Evolutionary conservation across 208 protist species (phyloP).

Genomic region (Vickermania spadyakhi): DNA sequence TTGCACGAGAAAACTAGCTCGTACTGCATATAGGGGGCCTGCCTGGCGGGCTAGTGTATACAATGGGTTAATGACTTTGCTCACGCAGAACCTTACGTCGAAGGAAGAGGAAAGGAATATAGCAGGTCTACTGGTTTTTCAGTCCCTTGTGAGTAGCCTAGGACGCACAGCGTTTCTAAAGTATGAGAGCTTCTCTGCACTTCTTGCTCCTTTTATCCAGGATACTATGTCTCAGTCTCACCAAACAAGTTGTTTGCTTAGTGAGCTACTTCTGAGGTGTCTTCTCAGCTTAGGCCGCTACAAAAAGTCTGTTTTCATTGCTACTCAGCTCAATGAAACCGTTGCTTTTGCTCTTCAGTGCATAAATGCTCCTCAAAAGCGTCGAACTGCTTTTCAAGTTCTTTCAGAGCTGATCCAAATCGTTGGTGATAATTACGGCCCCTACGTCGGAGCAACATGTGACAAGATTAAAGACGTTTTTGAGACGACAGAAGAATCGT

Average conservation of each 20-base stretch:
- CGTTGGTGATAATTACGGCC: constrained; percentile 47
- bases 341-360: constrained; percentile 67
- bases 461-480: constrained; percentile 34
- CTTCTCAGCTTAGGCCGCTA: constrained; percentile 70
- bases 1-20: constrained; percentile 54
- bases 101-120: constrained; percentile 48
- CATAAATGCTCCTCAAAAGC: constrained; percentile 33
- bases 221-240: constrained; percentile 20
- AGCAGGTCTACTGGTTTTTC: constrained; percentile 74
- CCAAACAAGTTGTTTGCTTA: constrained; percentile 19
- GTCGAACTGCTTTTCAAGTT: constrained; percentile 59
- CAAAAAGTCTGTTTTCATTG: constrained; percentile 55
- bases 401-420: constrained; percentile 69
- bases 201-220: constrained; percentile 65
- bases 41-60: constrained; percentile 27
- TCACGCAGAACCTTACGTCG: constrained; percentile 46
- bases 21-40: constrained; percentile 16
- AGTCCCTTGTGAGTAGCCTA: constrained; percentile 75
- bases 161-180: constrained; percentile 20
- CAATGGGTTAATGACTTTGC: constrained; percentile 42
- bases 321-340: constrained; percentile 59
- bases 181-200: constrained; percentile 69
- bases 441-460: constrained; percentile 61
- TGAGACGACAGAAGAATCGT: constrained; percentile 39
- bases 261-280: constrained; percentile 54